Percentiles rank a stretch among this genome's conserved stretches.
These are phyloP conservation scores for Lactifluus pinguis DNA, from an alignment of 768 basidiomycete species.

Conservation along the genomic window DNA sequence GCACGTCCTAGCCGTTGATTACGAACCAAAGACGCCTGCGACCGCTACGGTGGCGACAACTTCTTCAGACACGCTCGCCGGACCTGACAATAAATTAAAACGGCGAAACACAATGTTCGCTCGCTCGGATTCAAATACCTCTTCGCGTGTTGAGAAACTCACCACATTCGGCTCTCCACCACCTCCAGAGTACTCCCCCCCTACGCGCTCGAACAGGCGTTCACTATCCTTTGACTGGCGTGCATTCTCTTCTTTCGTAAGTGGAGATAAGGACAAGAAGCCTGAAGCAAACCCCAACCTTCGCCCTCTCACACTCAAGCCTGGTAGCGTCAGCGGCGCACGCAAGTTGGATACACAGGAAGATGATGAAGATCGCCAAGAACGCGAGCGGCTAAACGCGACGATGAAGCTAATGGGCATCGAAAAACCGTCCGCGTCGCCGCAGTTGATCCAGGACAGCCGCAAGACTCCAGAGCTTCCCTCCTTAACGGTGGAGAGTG, in stretches of 20 bases:
- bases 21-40: constrained; percentile 49
- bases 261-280: constrained; percentile 64
- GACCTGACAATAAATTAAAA: constrained; percentile 35
- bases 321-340: constrained; percentile 52
- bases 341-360: constrained; percentile 81
- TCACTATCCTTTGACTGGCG: constrained; percentile 85
- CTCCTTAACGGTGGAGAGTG: constrained; percentile 23
- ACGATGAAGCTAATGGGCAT: constrained; percentile 96
- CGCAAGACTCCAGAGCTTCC: constrained; percentile 29
- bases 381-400: constrained; percentile 79
- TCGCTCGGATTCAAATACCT: constrained; percentile 27
- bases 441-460: constrained; percentile 34
- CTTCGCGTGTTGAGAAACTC: constrained; percentile 27
- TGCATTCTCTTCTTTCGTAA: constrained; percentile 59
- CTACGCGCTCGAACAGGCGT: constrained; percentile 42
- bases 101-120: constrained; percentile 55
- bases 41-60: constrained; percentile 38
- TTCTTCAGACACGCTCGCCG: constrained; percentile 25
- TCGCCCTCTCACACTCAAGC: constrained; percentile 66
- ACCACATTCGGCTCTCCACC: constrained; percentile 27
- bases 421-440: constrained; percentile 47
- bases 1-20: constrained; percentile 91
- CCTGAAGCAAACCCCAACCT: constrained; percentile 41
- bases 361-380: constrained; percentile 85
- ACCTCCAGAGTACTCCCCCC: constrained; percentile 19